Evolutionary conservation across 352 stramenopile species (phyloP).

Genomic region (Phytopythium aichiense): DNA sequence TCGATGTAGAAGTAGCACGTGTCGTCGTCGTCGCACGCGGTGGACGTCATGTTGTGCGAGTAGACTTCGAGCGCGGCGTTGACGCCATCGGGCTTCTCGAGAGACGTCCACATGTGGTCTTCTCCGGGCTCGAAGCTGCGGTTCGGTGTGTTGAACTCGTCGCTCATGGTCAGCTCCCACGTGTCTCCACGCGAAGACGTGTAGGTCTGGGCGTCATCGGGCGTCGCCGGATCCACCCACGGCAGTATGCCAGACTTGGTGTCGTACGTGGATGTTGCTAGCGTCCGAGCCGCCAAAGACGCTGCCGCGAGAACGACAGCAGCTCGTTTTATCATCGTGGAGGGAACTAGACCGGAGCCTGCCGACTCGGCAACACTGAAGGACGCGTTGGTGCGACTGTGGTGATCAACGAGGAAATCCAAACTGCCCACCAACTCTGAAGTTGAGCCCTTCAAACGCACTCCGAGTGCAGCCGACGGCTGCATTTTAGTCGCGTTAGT

Average conservation of each 20-base stretch:
- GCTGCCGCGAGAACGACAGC: background rate
- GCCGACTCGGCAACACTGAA: background rate
- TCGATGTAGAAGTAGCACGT: slow-evolving; percentile 31
- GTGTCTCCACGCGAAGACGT: background rate
- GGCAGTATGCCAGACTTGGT: background rate
- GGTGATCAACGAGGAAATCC: background rate
- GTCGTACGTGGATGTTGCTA: background rate
- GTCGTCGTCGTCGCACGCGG: slow-evolving; percentile 20
- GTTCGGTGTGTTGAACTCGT: slow-evolving; percentile 57
- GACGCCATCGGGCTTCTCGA: slow-evolving; percentile 84
- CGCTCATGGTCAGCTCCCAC: slow-evolving; percentile 40
- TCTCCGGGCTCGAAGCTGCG: slow-evolving; percentile 78
- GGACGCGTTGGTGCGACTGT: background rate
- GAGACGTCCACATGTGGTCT: slow-evolving; percentile 2
- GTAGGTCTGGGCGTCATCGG: background rate
- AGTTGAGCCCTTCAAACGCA: no score
- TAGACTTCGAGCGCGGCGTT: slow-evolving; percentile 86
- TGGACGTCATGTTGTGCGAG: slow-evolving; percentile 53
- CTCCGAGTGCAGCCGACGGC: background rate
- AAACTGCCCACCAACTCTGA: background rate
- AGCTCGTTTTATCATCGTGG: background rate
- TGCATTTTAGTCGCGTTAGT: no score
- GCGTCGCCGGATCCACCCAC: slow-evolving; percentile 59
- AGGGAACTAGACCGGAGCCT: background rate
- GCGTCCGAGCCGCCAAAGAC: background rate